Base-by-base conservation (phyloP, 1,284 basidiomycete genomes). In the Puccinia polysora region DNA sequence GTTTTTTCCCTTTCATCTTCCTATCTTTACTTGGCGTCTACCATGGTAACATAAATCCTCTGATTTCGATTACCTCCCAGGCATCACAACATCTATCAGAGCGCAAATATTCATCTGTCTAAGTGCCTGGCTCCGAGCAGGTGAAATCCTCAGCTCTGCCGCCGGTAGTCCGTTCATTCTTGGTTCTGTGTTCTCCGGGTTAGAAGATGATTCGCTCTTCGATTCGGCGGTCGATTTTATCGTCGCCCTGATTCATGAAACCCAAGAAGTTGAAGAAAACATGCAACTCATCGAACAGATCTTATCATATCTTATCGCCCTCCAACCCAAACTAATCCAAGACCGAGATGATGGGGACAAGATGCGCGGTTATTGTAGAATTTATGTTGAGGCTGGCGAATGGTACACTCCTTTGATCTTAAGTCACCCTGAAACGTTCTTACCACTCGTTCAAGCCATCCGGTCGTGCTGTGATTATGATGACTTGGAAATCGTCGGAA, bases 181-280 rank as follows among this genome's bases (percentile, higher is more conserved):
- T 30, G 69, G 75, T 15, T 60, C 20, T 52, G 45, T 58, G 36
- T 58, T 69, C 47, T 30, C 40, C 15, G 56, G 65, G 20, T 49
- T 73, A 43, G 68, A 70, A 14, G 75, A 75, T 7, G 90, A 96
- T 34, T 84, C 86, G 58, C 84, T 98, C 10, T 98, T 98, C 78
- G 96, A 99, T 78, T 81, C 88, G 1, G 93, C 92, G 0, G 91
- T 95, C 49, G 90, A 97, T 76, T 88, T 91, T 52, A 84, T 97
- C 67, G 95, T 91, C 81, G 93, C 97, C 78, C 82, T 97, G 75
- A 94, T 98, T 73, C 93, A 97, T 80, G 96, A 99, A 80, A 98
- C 96, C 0, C 95, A 97, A 81, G 96, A 99, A 81, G 85, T 97
- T 30, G 88, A 96, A 75, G 95, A 98, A 60, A 95, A 94, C 79